Percentiles rank a stretch among this genome's conserved stretches.
Evolutionary conservation across 2,329 filamentous ascomycete species (phyloP).

Genomic region (Hysterium pulicare): DNA sequence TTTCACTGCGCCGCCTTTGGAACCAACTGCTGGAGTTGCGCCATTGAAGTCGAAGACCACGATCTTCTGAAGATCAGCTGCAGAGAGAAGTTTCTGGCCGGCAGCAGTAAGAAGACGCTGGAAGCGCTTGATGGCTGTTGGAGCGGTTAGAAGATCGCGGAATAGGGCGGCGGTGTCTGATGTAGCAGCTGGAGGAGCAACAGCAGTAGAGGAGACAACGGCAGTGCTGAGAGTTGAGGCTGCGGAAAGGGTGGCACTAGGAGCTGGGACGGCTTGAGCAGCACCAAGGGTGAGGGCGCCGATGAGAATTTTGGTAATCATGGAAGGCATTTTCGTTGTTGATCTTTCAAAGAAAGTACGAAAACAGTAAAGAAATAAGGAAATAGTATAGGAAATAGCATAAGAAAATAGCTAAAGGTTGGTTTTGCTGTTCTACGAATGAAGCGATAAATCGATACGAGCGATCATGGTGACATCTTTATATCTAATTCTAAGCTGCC

Average conservation of each 20-base stretch:
- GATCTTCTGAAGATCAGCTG: constrained; percentile 26
- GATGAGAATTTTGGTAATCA: constrained; percentile 30
- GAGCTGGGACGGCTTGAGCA: constrained; percentile 26
- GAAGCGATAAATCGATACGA: constrained; percentile 10
- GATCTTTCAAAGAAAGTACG: constrained; percentile 14
- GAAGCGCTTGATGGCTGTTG: constrained; percentile 39
- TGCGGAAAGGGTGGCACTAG: constrained; percentile 1
- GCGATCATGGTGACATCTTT: constrained; percentile 16
- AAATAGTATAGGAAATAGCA: constrained; percentile 16
- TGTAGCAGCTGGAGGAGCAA: constrained; percentile 12
- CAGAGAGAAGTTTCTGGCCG: constrained; percentile 27
- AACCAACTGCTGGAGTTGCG: constrained; percentile 43
- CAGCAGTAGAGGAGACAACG: constrained; percentile 4
- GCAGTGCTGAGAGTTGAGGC: constrained; percentile 1
- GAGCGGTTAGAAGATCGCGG: constrained; percentile 27
- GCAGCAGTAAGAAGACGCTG: constrained; percentile 31
- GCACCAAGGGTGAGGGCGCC: constrained; percentile 28
- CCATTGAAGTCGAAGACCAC: constrained; percentile 64
- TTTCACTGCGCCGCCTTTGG: constrained; percentile 53
- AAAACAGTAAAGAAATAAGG: constrained; percentile 15
- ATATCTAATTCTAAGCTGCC: constrained; percentile 15
- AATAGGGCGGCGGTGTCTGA: constrained; percentile 24
- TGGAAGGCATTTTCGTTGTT: constrained; percentile 32
- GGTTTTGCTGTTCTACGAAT: constrained; percentile 21
- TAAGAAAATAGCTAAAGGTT: constrained; percentile 20